phyloP scores from a whole-genome alignment of 441 rosid genomes.

The Dalechampia spathulata region DNA sequence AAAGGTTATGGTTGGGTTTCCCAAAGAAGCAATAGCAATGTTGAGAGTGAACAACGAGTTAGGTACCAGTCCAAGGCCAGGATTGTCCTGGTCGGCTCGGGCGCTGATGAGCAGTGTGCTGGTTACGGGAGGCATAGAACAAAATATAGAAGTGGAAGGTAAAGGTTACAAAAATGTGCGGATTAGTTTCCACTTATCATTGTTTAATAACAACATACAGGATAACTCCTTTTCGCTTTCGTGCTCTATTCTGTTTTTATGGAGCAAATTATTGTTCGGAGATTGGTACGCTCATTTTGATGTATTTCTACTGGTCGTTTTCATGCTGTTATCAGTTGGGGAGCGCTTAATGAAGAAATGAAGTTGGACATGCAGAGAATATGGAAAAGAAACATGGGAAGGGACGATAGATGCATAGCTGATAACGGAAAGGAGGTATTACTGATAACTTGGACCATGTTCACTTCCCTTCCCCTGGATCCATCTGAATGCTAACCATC shows the following conservation, averaged over 20 bases:
- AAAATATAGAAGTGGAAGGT: constrained; percentile 75
- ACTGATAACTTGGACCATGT: not conserved
- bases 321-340: constrained; percentile 45
- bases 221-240: no score
- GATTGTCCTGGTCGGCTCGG: constrained; percentile 79
- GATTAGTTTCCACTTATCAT: not conserved
- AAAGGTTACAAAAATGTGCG: constrained; percentile 7
- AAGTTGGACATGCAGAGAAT: constrained; percentile 96
- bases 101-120: constrained; percentile 98
- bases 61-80: constrained; percentile 60
- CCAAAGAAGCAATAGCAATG: constrained; percentile 22
- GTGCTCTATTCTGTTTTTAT: no score
- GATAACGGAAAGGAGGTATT: constrained; percentile 91
- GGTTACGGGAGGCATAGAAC: constrained; percentile 95
- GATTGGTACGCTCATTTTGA: no score
- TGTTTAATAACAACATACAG: no score
- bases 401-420: constrained; percentile 86
- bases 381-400: constrained; percentile 92
- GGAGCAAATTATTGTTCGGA: no score
- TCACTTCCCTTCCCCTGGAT: not conserved
- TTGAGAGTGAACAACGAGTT: constrained; percentile 22
- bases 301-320: no score
- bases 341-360: constrained; percentile 77
- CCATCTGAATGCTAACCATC: not conserved
- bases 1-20: constrained; percentile 69